Base-by-base conservation (phyloP, 2,329 filamentous ascomycete genomes). In the Corynespora cassiicola region DNA sequence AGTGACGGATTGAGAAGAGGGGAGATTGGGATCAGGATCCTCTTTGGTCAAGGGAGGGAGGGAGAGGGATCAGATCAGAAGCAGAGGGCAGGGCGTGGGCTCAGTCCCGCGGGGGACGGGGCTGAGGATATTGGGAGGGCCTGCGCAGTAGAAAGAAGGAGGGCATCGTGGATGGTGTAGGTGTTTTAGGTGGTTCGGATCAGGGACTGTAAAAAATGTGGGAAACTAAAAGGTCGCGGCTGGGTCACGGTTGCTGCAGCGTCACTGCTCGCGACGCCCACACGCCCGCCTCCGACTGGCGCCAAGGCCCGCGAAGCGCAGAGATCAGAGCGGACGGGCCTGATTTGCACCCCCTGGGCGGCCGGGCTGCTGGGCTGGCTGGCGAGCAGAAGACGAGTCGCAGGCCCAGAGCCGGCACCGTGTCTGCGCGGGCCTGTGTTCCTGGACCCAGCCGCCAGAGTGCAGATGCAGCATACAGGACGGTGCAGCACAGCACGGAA, bases 51-150 rank as follows among this genome's bases (percentile, higher is more conserved):
- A 34, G 42, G 17, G 86, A 34, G 31, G 34, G 41, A 28, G 28
- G 16, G 9, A 27, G 25, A 18, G 23, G 19, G 12, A 33, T 27
- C n/a, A 31, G 30, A 8, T 29, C 8, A 11, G 38, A 26, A 39
- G 39, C 32, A 18, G 28, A 31, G 21, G 32, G 6, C 12, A 42
- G 41, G 49, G 49, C 56, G 39, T 52, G 57, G 53, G 60, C 63
- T 76, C 74, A 76, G 68, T 72, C 71, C 72, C 72, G 70, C 67
- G 72, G 71, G 65, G 68, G 70, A 72, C 72, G 70, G 69, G 70
- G 69, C 70, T 73, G 73, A 70, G 70, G 69, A 68, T 64, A 66
- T 54, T 68, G 58, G 61, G 65, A 54, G 54, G 67, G 66, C 70
- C 70, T 72, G 61, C 50, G 56, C 56, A 67, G 63, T 62, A 58